These are phyloP conservation scores for Ustilago curta DNA, from an alignment of 1,284 basidiomycete genomes.

Conservation along the genomic window DNA sequence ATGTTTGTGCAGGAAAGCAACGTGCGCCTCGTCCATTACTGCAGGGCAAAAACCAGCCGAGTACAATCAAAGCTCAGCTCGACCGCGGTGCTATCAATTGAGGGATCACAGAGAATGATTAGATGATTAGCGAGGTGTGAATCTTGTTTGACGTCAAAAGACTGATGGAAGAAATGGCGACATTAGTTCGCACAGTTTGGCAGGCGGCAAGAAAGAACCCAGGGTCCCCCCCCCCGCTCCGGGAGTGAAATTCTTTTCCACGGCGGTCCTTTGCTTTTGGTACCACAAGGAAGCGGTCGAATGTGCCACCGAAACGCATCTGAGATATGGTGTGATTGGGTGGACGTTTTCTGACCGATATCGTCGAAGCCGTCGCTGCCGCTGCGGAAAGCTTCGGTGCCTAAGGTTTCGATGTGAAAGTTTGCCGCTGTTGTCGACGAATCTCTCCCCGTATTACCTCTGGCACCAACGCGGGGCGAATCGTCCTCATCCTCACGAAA, in stretches of 20 bases:
- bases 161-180: constrained; percentile 6
- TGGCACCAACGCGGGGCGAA: no score
- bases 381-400: not conserved
- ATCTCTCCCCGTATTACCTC: no score
- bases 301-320: no score
- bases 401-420: no score
- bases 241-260: not conserved
- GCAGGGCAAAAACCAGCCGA: not conserved
- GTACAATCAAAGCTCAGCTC: no score
- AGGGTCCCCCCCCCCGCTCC: constrained; percentile 8
- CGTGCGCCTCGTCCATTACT: not conserved
- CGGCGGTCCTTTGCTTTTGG: not conserved
- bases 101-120: no score
- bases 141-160: constrained; percentile 2
- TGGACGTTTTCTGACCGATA: not conserved
- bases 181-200: constrained; percentile 15
- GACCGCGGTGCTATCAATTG: no score
- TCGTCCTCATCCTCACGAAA: no score
- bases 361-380: not conserved
- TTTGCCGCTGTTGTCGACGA: no score
- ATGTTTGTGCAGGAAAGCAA: no score
- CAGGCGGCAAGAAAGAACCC: constrained; percentile 5
- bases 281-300: not conserved
- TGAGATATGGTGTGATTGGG: no score
- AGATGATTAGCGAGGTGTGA: not conserved